phyloP scores from a whole-genome alignment of 371 early-diverging fungal genomes.

The Saksenaea oblongispora region DNA sequence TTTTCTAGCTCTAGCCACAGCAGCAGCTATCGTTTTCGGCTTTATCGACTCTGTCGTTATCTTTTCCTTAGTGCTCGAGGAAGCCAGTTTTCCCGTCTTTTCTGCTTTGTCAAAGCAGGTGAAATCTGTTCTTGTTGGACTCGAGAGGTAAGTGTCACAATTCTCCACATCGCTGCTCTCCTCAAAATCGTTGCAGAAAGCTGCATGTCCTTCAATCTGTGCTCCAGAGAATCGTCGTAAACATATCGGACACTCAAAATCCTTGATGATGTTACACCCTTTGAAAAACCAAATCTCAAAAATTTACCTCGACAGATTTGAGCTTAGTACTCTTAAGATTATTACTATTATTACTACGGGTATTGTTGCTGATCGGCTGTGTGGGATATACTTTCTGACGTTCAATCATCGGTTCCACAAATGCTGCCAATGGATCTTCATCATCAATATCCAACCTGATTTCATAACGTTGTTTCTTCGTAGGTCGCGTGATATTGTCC shows the following conservation, averaged over 20 bases:
- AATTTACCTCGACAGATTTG: not conserved
- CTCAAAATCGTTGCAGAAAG: not conserved
- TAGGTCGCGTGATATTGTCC: not conserved
- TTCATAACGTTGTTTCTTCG: not conserved
- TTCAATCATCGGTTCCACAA: not conserved
- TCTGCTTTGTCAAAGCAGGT: not conserved
- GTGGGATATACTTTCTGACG: not conserved
- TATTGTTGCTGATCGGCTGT: too few relatives aligned
- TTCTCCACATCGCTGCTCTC: not conserved
- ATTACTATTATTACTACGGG: too few relatives aligned
- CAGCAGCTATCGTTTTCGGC: slow-evolving; percentile 1
- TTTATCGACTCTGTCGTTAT: not conserved
- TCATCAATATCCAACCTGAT: not conserved
- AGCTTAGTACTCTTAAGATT: not conserved
- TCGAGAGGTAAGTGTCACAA: not conserved
- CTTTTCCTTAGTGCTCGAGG: not conserved
- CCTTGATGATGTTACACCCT: not conserved
- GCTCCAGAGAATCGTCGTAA: not conserved
- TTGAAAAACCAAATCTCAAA: not conserved
- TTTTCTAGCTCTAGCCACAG: not conserved
- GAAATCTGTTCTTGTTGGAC: not conserved
- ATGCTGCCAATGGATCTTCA: not conserved
- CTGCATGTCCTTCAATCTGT: not conserved
- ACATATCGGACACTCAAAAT: not conserved
- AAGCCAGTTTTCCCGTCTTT: not conserved